A percentile compares a stretch with the other conserved stretches of the same genome.
Evolutionary conservation across 2,329 filamentous ascomycete species (phyloP).

Genomic region (Aureobasidium lini): DNA sequence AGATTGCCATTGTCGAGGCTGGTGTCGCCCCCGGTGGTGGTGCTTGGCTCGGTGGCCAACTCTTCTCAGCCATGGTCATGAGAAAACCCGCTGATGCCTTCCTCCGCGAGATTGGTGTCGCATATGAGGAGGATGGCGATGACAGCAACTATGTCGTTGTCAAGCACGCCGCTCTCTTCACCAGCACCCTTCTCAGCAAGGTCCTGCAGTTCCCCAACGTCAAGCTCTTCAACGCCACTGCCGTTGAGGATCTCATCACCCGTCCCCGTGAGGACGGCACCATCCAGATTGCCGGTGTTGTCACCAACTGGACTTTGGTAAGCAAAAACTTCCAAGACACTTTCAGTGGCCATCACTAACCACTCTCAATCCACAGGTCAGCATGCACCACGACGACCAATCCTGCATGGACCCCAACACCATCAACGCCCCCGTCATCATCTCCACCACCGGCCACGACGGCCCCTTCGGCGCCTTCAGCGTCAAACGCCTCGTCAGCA

Average conservation of each 20-base stretch:
- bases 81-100: slow-evolving; percentile 85
- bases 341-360: background rate
- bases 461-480: slow-evolving; percentile 85
- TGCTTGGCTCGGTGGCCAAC: slow-evolving; percentile 87
- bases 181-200: slow-evolving; percentile 74
- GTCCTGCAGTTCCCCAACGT: slow-evolving; percentile 82
- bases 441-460: slow-evolving; percentile 87
- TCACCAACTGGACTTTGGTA: slow-evolving; percentile 94
- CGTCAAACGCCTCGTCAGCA: slow-evolving; percentile 83
- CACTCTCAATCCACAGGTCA: background rate
- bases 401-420: slow-evolving; percentile 94
- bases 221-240: slow-evolving; percentile 93
- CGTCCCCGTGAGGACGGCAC: slow-evolving; percentile 49
- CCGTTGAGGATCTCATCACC: slow-evolving; percentile 88
- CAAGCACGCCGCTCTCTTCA: slow-evolving; percentile 90
- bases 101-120: slow-evolving; percentile 70
- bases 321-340: slow-evolving; percentile 29
- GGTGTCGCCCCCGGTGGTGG: slow-evolving; percentile 76
- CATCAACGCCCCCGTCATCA: slow-evolving; percentile 82
- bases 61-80: slow-evolving; percentile 94
- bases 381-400: slow-evolving; percentile 35
- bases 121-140: slow-evolving; percentile 74
- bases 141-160: slow-evolving; percentile 69
- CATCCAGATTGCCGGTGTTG: slow-evolving; percentile 75
- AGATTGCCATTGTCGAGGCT: slow-evolving; percentile 86